phyloP scores from a whole-genome alignment of 306 rosid genomes.

The Sicyos edulis region DNA sequence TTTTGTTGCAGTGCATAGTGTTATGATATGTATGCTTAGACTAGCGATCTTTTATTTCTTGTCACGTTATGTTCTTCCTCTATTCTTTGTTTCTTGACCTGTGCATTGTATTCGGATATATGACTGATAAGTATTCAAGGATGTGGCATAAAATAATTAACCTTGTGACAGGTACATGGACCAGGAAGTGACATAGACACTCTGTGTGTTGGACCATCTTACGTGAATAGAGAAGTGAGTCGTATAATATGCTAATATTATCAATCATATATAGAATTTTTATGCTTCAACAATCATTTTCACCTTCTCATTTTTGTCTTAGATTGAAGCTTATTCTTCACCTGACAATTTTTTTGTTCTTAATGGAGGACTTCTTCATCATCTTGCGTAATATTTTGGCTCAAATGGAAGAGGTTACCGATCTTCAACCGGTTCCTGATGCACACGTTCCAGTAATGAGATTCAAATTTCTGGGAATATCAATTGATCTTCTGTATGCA shows the following conservation, averaged over 20 bases:
- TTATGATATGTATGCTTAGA: too few relatives aligned
- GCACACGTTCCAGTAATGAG: constrained; percentile 98
- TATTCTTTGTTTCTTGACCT: neutral
- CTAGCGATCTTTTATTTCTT: neutral
- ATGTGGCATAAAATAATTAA: constrained; percentile 13
- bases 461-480: constrained; percentile 89
- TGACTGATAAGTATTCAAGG: neutral
- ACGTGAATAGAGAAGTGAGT: constrained; percentile 74
- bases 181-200: constrained; percentile 91
- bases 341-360: constrained; percentile 21
- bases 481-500: constrained; percentile 90
- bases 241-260: neutral
- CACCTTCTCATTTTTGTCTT: neutral
- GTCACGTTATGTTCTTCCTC: neutral
- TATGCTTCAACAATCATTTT: neutral
- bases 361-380: constrained; percentile 55
- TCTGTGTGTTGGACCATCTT: constrained; percentile 77
- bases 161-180: constrained; percentile 57
- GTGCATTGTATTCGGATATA: neutral
- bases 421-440: constrained; percentile 88
- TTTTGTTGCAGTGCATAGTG: too few relatives aligned
- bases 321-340: constrained; percentile 9
- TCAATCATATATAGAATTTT: neutral
- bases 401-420: constrained; percentile 81
- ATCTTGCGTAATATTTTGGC: constrained; percentile 65